Evolutionary conservation across 1,139 yeast genomes (phyloP), one percentile per base, ranked within the genome.

Genomic region (Blastobotrys petasosporus): DNA sequence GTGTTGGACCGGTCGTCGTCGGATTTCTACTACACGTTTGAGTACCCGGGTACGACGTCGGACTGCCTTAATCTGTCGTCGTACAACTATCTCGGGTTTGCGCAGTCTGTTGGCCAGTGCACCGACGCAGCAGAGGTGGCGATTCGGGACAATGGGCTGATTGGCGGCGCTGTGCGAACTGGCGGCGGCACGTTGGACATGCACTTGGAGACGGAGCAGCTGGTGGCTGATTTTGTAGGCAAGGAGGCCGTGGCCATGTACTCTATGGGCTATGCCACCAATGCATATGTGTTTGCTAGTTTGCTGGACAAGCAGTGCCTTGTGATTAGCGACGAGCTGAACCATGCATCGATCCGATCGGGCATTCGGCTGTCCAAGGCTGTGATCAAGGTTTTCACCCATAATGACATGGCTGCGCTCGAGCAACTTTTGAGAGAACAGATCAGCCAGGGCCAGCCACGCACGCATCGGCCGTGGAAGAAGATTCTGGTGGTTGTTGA

Each of bases 391-490:
- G 88, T 90, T 25, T 92, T 84, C 71, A 84, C 85, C 61, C 98
- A 92, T 66, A 92, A 90, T 64, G 90, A 92, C 67, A 85, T 87
- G 88, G 75, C 73, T 4, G 80, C 74, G 45, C 75, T 92, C 56
- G 98, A 94, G 66, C 77, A 77, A 53, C 68, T 90, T 47, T 68
- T 92, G 34, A 77, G 96, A 59, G 92, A 86, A 57, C 86, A 86
- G 57, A 94, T 92, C 58, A 82, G 95, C 16, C 94, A 87, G 65
- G 99, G 99, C 50, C 98, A 92, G 70, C 94, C 97, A 45, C 85
- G 87, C 63, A 81, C 94, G 16, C 97, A 90, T 64, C 84, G 97
- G 55, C 98, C 99, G 4, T 92, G 98, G 98, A 82, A 82, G 58
- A 94, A 92, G 67, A 92, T 92, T 52, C 68, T 94, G 54, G 79